Conservation (phyloP, 1,284 basidiomycete species). For the Grifola frondosa region DNA sequence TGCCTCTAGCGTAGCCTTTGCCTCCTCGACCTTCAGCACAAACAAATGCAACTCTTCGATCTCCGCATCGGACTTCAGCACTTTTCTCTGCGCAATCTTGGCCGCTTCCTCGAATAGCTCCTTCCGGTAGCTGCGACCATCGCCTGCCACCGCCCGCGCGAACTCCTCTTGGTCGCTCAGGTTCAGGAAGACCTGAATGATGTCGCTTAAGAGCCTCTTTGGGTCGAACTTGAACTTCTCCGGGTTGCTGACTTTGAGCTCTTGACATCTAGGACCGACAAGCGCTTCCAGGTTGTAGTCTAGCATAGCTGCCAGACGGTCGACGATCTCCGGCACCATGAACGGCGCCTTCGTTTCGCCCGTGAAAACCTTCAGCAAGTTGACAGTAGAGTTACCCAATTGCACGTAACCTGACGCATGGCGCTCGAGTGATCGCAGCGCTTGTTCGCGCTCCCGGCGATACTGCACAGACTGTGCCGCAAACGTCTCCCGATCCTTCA, state of each 20-base stretch:
- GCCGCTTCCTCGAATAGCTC: constrained; percentile 85
- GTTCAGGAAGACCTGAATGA: constrained; percentile 92
- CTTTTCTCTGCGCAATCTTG: constrained; percentile 62
- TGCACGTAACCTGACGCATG: constrained; percentile 85
- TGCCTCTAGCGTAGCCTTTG: constrained; percentile 73
- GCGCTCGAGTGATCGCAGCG: constrained; percentile 77
- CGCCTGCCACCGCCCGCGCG: constrained; percentile 85
- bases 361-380: constrained; percentile 89
- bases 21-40: constrained; percentile 83
- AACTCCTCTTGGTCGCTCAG: constrained; percentile 82
- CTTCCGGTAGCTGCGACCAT: constrained; percentile 89
- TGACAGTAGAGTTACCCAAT: constrained; percentile 86
- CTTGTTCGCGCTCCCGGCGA: constrained; percentile 82
- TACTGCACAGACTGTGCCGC: constrained; percentile 65
- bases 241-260: constrained; percentile 84
- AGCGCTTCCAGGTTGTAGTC: constrained; percentile 93
- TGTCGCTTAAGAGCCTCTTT: constrained; percentile 78
- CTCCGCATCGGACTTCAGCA: constrained; percentile 81
- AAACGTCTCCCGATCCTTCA: constrained; percentile 76
- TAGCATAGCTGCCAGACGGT: constrained; percentile 94
- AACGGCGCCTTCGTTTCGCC: constrained; percentile 91
- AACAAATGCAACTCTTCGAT: constrained; percentile 74
- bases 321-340: constrained; percentile 96
- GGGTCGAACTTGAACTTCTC: constrained; percentile 93
- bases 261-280: constrained; percentile 82